Conservation (phyloP, 768 basidiomycete genomes). For the Lactifluus echinatus region DNA sequence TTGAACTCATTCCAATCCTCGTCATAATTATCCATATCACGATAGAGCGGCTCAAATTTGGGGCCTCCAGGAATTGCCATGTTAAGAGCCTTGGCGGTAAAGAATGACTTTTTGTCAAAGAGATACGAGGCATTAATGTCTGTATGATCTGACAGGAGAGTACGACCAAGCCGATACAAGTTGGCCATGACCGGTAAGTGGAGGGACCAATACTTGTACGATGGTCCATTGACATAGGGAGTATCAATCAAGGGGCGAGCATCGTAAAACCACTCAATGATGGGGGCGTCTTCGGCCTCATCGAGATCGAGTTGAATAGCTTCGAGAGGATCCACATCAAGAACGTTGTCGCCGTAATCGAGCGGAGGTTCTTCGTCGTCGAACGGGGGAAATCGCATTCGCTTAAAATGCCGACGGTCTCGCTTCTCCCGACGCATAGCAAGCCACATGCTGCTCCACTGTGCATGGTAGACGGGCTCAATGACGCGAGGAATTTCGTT, state of each 20-base stretch:
- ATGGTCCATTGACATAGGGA: constrained; percentile 82
- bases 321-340: constrained; percentile 96
- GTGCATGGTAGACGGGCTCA: constrained; percentile 96
- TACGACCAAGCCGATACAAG: constrained; percentile 89
- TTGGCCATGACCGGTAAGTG: constrained; percentile 95
- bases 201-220: constrained; percentile 90
- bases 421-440: constrained; percentile 99
- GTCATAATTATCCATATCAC: constrained; percentile 95
- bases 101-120: constrained; percentile 97
- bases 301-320: constrained; percentile 97
- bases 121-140: constrained; percentile 89
- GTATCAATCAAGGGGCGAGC: constrained; percentile 90
- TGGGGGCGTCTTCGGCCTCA: constrained; percentile 81
- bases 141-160: constrained; percentile 85
- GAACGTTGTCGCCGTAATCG: constrained; percentile 97
- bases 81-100: constrained; percentile 95
- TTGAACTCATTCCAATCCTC: constrained; percentile 99
- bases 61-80: constrained; percentile 98
- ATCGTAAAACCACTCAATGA: constrained; percentile 98
- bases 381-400: constrained; percentile 98
- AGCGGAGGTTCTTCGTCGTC: constrained; percentile 99
- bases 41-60: constrained; percentile 94
- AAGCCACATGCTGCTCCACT: constrained; percentile 99
- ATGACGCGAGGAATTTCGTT: constrained; percentile 96
- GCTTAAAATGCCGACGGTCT: constrained; percentile 97